phyloP scores from a whole-genome alignment of 2,329 filamentous ascomycete genomes.

The Arachnomyces sp. region DNA sequence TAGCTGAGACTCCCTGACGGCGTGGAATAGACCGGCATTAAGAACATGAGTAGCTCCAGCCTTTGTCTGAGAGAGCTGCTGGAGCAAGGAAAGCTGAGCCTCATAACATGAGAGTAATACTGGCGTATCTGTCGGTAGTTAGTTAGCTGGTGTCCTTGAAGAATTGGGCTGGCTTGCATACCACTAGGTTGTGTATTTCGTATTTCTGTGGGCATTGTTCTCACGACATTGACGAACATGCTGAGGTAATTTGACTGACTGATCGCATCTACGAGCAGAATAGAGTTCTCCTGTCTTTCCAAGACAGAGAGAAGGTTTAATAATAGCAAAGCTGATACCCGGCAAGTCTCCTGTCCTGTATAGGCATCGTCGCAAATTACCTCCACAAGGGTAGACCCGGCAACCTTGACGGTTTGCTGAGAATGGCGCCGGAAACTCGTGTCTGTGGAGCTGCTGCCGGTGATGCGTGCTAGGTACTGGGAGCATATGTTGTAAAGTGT shows the following conservation, averaged over 20 bases:
- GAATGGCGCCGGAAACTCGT: slow-evolving; percentile 28
- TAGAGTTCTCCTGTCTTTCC: slow-evolving; percentile 62
- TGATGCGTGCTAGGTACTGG: slow-evolving; percentile 60
- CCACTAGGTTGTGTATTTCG: slow-evolving; percentile 50
- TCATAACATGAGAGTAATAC: slow-evolving; percentile 56
- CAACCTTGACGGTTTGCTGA: slow-evolving; percentile 65
- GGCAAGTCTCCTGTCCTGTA: slow-evolving; percentile 70
- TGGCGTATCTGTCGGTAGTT: slow-evolving; percentile 43
- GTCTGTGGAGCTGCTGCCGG: slow-evolving; percentile 20
- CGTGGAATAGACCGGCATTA: slow-evolving; percentile 77
- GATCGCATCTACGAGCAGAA: slow-evolving; percentile 69
- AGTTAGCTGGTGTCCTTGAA: slow-evolving; percentile 5
- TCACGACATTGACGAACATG: slow-evolving; percentile 81
- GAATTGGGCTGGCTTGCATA: slow-evolving; percentile 31
- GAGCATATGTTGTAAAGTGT: slow-evolving; percentile 90
- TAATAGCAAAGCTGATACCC: slow-evolving; percentile 79
- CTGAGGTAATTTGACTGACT: slow-evolving; percentile 84
- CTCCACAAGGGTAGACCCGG: slow-evolving; percentile 75
- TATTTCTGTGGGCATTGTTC: slow-evolving; percentile 67
- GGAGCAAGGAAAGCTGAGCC: slow-evolving; percentile 71
- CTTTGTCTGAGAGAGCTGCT: slow-evolving; percentile 76
- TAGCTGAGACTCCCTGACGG: slow-evolving; percentile 72
- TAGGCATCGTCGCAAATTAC: slow-evolving; percentile 90
- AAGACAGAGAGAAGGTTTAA: slow-evolving; percentile 69
- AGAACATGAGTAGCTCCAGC: slow-evolving; percentile 81